Percentiles rank a stretch among this genome's conserved stretches.
These are phyloP conservation scores for Blastocystis sp. DNA, from an alignment of 352 stramenopile genomes.

Conservation along the genomic window DNA sequence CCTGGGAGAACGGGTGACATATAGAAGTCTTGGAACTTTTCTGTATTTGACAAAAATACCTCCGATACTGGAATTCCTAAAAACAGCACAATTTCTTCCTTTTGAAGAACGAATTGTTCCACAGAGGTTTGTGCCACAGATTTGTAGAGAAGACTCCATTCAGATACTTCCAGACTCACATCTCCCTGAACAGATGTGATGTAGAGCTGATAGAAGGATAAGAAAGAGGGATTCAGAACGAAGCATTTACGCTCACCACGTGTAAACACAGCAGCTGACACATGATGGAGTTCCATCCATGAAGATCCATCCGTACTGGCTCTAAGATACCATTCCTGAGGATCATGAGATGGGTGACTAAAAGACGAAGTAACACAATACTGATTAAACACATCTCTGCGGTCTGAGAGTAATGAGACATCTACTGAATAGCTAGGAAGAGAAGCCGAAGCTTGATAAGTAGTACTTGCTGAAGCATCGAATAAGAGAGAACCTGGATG, in stretches of 20 bases:
- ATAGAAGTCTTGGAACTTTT: constrained; percentile 6
- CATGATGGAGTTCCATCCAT: neutral
- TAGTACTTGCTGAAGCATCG: neutral
- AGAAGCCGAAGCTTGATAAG: neutral
- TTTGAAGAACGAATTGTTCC: no score
- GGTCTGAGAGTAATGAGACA: neutral
- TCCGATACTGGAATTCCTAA: neutral
- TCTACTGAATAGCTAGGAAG: neutral
- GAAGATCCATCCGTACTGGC: neutral
- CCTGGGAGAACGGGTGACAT: constrained; percentile 22
- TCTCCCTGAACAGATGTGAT: neutral
- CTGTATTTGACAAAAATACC: neutral
- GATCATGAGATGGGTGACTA: neutral
- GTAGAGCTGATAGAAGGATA: constrained; percentile 3
- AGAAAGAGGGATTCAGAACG: neutral
- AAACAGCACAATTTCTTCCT: neutral
- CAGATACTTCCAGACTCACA: neutral
- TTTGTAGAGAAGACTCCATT: neutral
- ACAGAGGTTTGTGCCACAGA: no score
- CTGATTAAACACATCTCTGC: neutral
- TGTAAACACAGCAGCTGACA: neutral
- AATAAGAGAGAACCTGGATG: neutral
- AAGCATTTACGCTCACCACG: neutral
- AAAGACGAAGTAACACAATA: constrained; percentile 10
- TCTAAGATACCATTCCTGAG: neutral